phyloP scores from a whole-genome alignment of 2,329 filamentous ascomycete genomes.

The Arthrobotrys entomopaga region DNA sequence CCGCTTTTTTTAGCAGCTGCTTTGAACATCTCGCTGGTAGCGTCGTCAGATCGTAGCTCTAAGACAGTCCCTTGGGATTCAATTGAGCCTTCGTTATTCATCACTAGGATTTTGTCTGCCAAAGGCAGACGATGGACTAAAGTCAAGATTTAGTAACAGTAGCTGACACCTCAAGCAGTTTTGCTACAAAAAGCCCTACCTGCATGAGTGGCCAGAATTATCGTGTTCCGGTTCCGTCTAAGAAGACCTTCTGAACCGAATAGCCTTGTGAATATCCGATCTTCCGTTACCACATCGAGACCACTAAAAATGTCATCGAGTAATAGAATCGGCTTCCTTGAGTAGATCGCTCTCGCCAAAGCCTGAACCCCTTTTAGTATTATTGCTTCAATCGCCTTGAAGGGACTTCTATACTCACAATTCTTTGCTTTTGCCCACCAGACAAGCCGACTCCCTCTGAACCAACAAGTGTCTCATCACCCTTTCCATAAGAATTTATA shows the following conservation, averaged over 20 bases:
- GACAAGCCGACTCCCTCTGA: conserved; percentile 64
- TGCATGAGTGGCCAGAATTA: conserved; percentile 61
- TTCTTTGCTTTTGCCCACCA: conserved; percentile 65
- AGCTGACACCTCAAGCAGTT: neutral
- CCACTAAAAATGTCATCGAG: conserved; percentile 64
- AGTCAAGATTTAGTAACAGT: neutral
- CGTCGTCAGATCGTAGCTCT: no score
- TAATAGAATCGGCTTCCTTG: conserved; percentile 59
- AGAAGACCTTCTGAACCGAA: conserved; percentile 62
- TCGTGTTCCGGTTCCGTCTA: conserved; percentile 58
- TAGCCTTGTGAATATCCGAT: conserved; percentile 62
- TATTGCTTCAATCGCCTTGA: conserved; percentile 60
- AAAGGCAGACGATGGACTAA: conserved; percentile 18
- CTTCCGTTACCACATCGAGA: conserved; percentile 63
- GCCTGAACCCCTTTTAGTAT: conserved; percentile 51
- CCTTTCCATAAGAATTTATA: conserved; percentile 61
- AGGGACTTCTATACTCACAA: conserved; percentile 54
- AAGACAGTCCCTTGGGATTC: neutral
- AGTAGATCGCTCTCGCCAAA: conserved; percentile 27
- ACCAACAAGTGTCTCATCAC: conserved; percentile 63
- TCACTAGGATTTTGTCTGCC: conserved; percentile 6
- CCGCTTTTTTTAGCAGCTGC: no score
- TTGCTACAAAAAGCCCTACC: neutral
- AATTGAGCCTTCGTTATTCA: conserved; percentile 21
- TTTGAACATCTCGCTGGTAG: no score